Evolutionary conservation across 1,284 basidiomycete genomes (phyloP).

Genomic region (Meripilus lineatus): DNA sequence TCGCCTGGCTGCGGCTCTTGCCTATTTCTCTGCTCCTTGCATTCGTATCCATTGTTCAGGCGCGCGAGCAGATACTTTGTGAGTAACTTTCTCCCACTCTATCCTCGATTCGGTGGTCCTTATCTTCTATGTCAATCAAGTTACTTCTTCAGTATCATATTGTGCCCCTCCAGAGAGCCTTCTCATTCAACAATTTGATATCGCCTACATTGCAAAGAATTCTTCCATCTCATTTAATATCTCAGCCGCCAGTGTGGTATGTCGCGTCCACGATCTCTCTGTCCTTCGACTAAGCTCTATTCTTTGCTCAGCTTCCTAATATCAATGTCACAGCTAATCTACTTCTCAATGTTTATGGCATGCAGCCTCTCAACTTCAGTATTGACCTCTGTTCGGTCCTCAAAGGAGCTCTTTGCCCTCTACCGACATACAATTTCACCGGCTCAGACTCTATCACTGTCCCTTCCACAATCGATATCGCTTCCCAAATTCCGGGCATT

Average conservation of each 20-base stretch:
- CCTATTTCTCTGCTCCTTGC: conserved; percentile 30
- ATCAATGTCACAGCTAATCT: conserved; percentile 78
- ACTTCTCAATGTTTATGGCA: conserved; percentile 79
- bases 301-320: conserved; percentile 57
- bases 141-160: conserved; percentile 85
- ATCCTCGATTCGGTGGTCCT: conserved; percentile 1
- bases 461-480: conserved; percentile 53
- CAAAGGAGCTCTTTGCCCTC: conserved; percentile 77
- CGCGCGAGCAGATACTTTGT: conserved; percentile 56
- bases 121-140: conserved; percentile 31
- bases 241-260: conserved; percentile 66
- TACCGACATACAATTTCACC: conserved; percentile 83
- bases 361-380: conserved; percentile 71
- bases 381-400: conserved; percentile 76
- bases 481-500: conserved; percentile 64
- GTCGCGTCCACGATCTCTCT: conserved; percentile 26
- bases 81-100: conserved; percentile 25
- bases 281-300: conserved; percentile 19
- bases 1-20: conserved; percentile 75
- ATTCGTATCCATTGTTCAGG: conserved; percentile 39
- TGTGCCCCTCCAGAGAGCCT: conserved; percentile 78
- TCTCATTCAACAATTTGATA: conserved; percentile 77
- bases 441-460: conserved; percentile 76
- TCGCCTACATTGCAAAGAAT: conserved; percentile 71
- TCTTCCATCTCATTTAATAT: conserved; percentile 71